Conservation (phyloP, 208 protist genomes). For the Leishmania gerbilli region DNA sequence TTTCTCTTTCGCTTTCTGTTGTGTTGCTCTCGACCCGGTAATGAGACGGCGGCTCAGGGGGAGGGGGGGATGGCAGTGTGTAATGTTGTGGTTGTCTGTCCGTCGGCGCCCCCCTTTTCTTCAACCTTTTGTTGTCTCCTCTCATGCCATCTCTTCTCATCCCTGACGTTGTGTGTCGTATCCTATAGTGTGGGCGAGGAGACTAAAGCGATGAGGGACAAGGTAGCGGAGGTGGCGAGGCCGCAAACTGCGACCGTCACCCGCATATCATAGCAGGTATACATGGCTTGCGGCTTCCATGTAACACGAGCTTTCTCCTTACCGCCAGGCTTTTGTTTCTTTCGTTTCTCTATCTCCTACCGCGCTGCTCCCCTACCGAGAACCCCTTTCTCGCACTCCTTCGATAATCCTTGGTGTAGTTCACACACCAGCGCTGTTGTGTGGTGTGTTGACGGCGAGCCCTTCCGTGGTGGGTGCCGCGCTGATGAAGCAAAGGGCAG, state of each 20-base stretch:
- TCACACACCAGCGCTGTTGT: background rate
- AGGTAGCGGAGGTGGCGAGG: background rate
- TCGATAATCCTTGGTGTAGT: background rate
- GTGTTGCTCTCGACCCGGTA: background rate
- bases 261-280: background rate
- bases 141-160: background rate
- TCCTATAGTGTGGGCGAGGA: background rate
- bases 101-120: background rate
- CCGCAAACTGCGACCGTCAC: background rate
- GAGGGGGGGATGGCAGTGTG: background rate
- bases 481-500: background rate
- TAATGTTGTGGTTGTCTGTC: background rate
- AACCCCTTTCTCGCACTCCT: background rate
- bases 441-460: background rate
- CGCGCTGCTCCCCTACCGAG: background rate
- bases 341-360: background rate
- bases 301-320: background rate
- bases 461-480: background rate
- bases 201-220: background rate
- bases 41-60: background rate
- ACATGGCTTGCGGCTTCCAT: background rate
- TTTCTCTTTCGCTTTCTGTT: background rate
- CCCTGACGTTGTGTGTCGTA: background rate
- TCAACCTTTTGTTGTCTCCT: background rate
- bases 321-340: background rate